Base-by-base conservation (phyloP, 805 yeast species). In the Nakazawaea populi region DNA sequence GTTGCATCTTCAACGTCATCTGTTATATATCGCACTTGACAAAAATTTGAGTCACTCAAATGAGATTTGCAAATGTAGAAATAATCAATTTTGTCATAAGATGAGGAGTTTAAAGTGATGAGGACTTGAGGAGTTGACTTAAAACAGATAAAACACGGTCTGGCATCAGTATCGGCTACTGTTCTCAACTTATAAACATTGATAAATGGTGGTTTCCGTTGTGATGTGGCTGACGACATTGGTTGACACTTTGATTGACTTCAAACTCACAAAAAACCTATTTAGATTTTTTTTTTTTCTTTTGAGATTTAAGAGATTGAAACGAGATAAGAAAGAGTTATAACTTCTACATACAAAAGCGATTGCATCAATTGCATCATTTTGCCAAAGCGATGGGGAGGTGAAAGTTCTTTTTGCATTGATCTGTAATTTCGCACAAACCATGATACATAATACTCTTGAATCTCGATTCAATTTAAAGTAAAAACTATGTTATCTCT, bases 61-160 rank as follows among this genome's bases (percentile, higher is more conserved):
- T 80, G 85, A 4, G 64, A 48, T 6, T 64, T 64, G 60, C 85
- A 80, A 4, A 74, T 65, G 57, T 78, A 79, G 58, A 80, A 76
- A 67, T 77, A 79, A 58, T 80, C 85, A 12, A 73, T 63, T 38
- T 76, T 60, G 18, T 73, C 77, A 2, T 67, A 58, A 6, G 62
- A 49, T 1, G 74, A 53, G 5, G 77, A 73, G 49, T 72, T 73
- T 49, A 56, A 36, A 2, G 79, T 64, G 6, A 80, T 61, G 34
- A 80, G 59, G 10, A 80, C 85, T 0, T 72, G 57, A 5, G 63
- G 46, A 0, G 80, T 63, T 1, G 80, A 74, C 55, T 77, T 78
- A 61, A 65, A 79, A 64, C 86, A 80, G 11, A 79, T 61, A 24
- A 53, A 55, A 58, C 86, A 80, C 1, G 84, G 60, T 55, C 69